These are phyloP conservation scores for Fusarium longipes DNA, from an alignment of 2,329 filamentous ascomycete genomes.

Conservation along the genomic window DNA sequence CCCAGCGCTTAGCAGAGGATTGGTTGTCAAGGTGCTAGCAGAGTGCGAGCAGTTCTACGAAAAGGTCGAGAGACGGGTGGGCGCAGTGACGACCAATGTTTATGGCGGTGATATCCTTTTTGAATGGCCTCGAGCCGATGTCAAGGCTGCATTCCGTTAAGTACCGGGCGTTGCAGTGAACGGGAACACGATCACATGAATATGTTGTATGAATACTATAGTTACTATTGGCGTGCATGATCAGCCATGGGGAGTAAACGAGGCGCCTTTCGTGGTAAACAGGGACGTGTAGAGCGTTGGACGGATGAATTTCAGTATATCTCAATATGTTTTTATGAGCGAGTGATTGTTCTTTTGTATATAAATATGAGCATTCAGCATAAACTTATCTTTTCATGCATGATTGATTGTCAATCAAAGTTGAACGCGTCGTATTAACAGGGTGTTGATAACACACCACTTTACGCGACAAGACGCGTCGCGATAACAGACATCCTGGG, in stretches of 20 bases:
- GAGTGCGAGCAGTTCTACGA: constrained; percentile 73
- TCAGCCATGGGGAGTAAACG: constrained; percentile 17
- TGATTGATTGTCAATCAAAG: not conserved
- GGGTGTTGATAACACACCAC: constrained; percentile 4
- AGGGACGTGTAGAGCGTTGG: constrained; percentile 17
- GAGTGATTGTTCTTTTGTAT: not conserved
- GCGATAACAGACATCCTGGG: not conserved
- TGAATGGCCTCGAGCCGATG: constrained; percentile 73
- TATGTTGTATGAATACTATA: constrained; percentile 33
- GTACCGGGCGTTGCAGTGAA: constrained; percentile 8
- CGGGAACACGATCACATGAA: constrained; percentile 36
- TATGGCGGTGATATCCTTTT: constrained; percentile 73
- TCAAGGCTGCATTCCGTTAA: constrained; percentile 67
- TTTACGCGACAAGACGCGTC: constrained; percentile 46
- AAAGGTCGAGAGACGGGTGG: constrained; percentile 70
- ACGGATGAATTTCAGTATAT: constrained; percentile 26
- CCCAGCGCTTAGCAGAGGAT: constrained; percentile 68
- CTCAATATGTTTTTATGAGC: constrained; percentile 13
- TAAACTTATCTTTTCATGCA: not conserved
- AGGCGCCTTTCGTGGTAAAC: constrained; percentile 29
- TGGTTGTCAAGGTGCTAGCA: constrained; percentile 67
- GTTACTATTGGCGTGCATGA: constrained; percentile 29
- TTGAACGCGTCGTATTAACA: constrained; percentile 3
- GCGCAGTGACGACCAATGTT: constrained; percentile 69
- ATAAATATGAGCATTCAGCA: not conserved